Percentiles rank a stretch among this genome's conserved stretches.
phyloP scores from a whole-genome alignment of 768 basidiomycete genomes.

The Polyporus arcularius region DNA sequence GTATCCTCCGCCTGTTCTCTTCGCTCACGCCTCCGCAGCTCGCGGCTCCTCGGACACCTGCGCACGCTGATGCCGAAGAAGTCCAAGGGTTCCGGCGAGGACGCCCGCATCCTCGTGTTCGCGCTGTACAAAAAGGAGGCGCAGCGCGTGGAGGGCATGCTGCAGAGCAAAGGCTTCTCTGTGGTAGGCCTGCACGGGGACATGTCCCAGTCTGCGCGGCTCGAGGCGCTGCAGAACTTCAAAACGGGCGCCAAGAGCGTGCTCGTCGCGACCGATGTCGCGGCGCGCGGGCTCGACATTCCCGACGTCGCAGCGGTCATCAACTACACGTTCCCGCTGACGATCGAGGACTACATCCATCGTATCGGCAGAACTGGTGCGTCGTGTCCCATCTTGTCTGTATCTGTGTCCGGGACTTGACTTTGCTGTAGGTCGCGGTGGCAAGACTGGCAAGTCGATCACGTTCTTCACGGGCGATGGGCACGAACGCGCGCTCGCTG shows the following conservation, averaged over 20 bases:
- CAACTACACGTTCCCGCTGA: slow-evolving; percentile 97
- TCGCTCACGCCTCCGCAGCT: slow-evolving; percentile 38
- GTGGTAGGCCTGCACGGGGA: slow-evolving; percentile 91
- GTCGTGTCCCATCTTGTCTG: slow-evolving; percentile 8
- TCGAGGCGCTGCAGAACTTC: slow-evolving; percentile 86
- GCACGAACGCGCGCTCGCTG: slow-evolving; percentile 85
- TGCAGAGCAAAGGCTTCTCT: slow-evolving; percentile 71
- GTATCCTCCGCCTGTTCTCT: background rate
- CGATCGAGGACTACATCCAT: slow-evolving; percentile 91
- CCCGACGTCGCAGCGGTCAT: slow-evolving; percentile 93
- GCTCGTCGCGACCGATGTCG: slow-evolving; percentile 96
- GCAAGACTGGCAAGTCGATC: slow-evolving; percentile 85
- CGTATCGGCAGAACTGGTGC: slow-evolving; percentile 87
- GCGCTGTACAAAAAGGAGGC: slow-evolving; percentile 98
- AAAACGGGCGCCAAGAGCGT: slow-evolving; percentile 77
- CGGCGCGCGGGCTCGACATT: slow-evolving; percentile 95
- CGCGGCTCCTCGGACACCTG: slow-evolving; percentile 60
- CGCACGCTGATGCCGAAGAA: slow-evolving; percentile 61
- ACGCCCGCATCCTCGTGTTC: slow-evolving; percentile 84
- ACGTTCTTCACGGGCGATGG: slow-evolving; percentile 96
- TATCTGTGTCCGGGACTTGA: background rate
- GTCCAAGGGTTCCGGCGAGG: slow-evolving; percentile 48
- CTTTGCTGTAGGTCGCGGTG: slow-evolving; percentile 70
- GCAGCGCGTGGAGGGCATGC: slow-evolving; percentile 80
- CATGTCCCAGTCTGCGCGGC: slow-evolving; percentile 80